Evolutionary conservation across 1,139 yeast species (phyloP), one percentile per base, ranked within the genome.

Genomic region (Yamadazyma pseudoaaseri): DNA sequence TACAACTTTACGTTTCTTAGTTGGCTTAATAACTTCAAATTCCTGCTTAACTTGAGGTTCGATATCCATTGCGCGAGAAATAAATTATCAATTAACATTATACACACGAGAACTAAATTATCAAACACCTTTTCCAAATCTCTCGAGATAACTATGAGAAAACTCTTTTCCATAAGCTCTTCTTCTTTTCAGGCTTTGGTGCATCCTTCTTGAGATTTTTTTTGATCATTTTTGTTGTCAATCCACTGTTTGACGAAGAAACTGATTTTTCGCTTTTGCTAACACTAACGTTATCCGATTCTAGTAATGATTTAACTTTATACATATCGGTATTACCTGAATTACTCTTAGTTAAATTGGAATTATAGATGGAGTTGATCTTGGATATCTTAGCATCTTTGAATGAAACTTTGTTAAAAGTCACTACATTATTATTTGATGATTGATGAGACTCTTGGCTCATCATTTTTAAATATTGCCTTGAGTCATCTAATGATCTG

Each of bases 301-400:
- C 49, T 30, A 63, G 53, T 42, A 67, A 45, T 20, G 71, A 64
- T 35, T 60, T 62, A n/a, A 69, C 73, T 43, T 65, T 65, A 52
- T 68, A 67, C 29, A 64, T 56, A 9, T 46, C 48, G n/a, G 36
- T 31, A 14, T 36, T 40, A 9, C 30, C 35, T 18, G 45, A 39
- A 21, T 33, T 43, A 18, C 31, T 36, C 11, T 34, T 36, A 16
- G 36, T 32, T n/a, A 44, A 30, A 22, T 39, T 44, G 6, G 43
- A 42, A 25, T 34, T 36, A 23, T 64, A 65, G 20, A 64, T 63
- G 20, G 61, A 50, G 42, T 63, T 67, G 20, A 65, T 52, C 34
- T 54, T 60, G 20, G 47, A 50, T 36, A 15, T 25, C 23, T 18
- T 27, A 20, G 22, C 20, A 23, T 16, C 25, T 33, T 29, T 33